Percentiles rank a stretch among this genome's conserved stretches.
Evolutionary conservation across 352 stramenopile genomes (phyloP).

Genomic region (Bremia lactucae): DNA sequence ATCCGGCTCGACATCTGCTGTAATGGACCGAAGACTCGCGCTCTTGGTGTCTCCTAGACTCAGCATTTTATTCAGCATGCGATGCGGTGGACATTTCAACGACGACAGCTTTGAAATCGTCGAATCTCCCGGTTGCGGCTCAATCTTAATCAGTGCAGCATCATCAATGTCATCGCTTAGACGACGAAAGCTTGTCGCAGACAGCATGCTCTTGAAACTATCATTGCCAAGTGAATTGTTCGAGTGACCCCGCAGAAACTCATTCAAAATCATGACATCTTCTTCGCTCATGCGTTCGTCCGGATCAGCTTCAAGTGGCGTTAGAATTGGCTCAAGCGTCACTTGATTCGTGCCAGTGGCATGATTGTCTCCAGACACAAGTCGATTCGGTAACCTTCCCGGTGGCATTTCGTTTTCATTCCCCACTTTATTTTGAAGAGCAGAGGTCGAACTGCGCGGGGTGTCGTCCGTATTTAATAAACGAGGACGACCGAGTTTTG

Average conservation of each 20-base stretch:
- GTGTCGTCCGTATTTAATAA: slow-evolving; percentile 42
- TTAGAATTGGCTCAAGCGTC: slow-evolving; percentile 35
- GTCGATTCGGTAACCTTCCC: slow-evolving; percentile 4
- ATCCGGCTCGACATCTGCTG: slow-evolving; percentile 35
- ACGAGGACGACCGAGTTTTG: slow-evolving; percentile 58
- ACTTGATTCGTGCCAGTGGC: slow-evolving; percentile 5
- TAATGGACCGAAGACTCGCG: slow-evolving; percentile 40
- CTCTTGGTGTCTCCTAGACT: slow-evolving; percentile 46
- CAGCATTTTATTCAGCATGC: slow-evolving; percentile 34
- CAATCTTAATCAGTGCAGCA: slow-evolving; percentile 24
- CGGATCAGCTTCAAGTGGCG: slow-evolving; percentile 24
- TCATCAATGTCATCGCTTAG: slow-evolving; percentile 27
- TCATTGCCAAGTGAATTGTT: slow-evolving; percentile 29
- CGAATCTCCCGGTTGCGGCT: slow-evolving; percentile 12
- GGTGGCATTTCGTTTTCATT: slow-evolving; percentile 3
- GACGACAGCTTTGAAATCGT: slow-evolving; percentile 11
- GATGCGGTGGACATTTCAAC: slow-evolving; percentile 12
- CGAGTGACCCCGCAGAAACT: slow-evolving; percentile 42
- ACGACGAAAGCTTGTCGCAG: slow-evolving; percentile 20
- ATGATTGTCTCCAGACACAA: slow-evolving; percentile 4
- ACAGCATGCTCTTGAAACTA: slow-evolving; percentile 30
- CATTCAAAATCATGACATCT: slow-evolving; percentile 52
- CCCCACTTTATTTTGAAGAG: slow-evolving; percentile 11
- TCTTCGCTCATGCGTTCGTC: slow-evolving; percentile 48
- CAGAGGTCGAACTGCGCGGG: slow-evolving; percentile 20